phyloP scores from a whole-genome alignment of 2,329 filamentous ascomycete species.

The Exophiala sideris region DNA sequence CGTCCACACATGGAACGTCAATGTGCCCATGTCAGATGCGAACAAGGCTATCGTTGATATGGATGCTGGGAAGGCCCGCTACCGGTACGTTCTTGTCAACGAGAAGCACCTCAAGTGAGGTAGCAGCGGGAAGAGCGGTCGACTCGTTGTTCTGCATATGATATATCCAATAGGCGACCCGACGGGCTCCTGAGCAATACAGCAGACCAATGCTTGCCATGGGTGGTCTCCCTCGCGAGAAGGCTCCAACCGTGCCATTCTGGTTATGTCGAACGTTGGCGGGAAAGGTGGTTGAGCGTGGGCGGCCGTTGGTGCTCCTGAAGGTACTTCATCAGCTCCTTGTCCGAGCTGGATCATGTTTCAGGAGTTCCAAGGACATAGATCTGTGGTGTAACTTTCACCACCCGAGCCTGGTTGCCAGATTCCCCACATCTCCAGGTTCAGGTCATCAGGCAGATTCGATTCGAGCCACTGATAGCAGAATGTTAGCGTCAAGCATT shows the following conservation, averaged over 20 bases:
- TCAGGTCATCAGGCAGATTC: not conserved
- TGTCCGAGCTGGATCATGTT: not conserved
- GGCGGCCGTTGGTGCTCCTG: too few relatives aligned
- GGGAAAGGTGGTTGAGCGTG: too few relatives aligned
- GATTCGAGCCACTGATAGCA: not conserved
- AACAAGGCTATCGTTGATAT: slow-evolving; percentile 45
- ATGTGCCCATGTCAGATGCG: slow-evolving; percentile 42
- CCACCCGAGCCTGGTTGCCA: not conserved
- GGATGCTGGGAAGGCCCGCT: slow-evolving; percentile 45
- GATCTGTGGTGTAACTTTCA: not conserved
- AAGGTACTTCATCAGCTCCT: too few relatives aligned
- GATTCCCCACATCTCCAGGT: not conserved
- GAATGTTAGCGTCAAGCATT: not conserved
- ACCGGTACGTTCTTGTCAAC: slow-evolving; percentile 47
- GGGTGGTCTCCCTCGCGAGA: too few relatives aligned
- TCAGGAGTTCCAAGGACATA: not conserved
- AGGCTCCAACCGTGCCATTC: too few relatives aligned
- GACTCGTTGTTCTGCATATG: not conserved
- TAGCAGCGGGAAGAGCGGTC: not conserved
- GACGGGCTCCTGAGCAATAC: too few relatives aligned
- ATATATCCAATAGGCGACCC: not conserved
- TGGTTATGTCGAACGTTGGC: too few relatives aligned
- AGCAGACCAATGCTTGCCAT: too few relatives aligned
- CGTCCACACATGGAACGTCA: slow-evolving; percentile 46
- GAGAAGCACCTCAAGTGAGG: slow-evolving; percentile 10